A percentile compares a stretch with the other conserved stretches of the same genome.
Evolutionary conservation across 1,284 basidiomycete species (phyloP).

Genomic region (Leucoagaricus sp.): DNA sequence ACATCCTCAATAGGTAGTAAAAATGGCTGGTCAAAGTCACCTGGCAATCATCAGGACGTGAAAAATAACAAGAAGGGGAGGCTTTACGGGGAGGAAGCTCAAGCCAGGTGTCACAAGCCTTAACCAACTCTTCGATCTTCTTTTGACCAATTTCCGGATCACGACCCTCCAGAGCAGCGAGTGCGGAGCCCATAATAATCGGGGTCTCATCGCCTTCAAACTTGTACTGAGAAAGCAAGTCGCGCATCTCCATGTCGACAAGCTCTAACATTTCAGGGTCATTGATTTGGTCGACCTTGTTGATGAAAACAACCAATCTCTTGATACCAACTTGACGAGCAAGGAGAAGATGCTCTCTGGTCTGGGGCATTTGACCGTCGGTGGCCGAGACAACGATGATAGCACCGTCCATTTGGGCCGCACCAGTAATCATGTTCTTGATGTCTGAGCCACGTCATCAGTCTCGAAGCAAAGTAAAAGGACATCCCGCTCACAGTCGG

Average conservation of each 20-base stretch:
- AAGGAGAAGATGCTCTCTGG: conserved; percentile 95
- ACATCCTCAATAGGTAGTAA: conserved; percentile 97
- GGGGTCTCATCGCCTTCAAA: conserved; percentile 98
- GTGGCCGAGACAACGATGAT: conserved; percentile 98
- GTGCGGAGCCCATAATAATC: conserved; percentile 95
- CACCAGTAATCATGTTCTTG: conserved; percentile 99
- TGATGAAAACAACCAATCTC: conserved; percentile 98
- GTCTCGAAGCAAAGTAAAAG: conserved; percentile 8
- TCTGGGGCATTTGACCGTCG: conserved; percentile 99
- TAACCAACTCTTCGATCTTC: conserved; percentile 86
- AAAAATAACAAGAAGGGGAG: not conserved
- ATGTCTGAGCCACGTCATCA: conserved; percentile 56
- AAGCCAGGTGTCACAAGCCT: conserved; percentile 93
- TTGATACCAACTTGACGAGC: conserved; percentile 99
- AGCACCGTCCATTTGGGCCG: conserved; percentile 98
- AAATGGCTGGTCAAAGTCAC: conserved; percentile 98
- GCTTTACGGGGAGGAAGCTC: conserved; percentile 87
- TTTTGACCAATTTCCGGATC: conserved; percentile 78
- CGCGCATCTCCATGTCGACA: conserved; percentile 99
- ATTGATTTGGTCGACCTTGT: conserved; percentile 97
- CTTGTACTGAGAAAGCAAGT: conserved; percentile 90
- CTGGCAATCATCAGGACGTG: conserved; percentile 36
- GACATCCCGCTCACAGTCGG: conserved; percentile 67
- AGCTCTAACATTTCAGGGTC: conserved; percentile 99
- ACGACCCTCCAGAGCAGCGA: conserved; percentile 91